A percentile compares a stretch with the other conserved stretches of the same genome.
These are phyloP conservation scores for Lagenidium sp. DNA, from an alignment of 352 stramenopile species.

Conservation along the genomic window DNA sequence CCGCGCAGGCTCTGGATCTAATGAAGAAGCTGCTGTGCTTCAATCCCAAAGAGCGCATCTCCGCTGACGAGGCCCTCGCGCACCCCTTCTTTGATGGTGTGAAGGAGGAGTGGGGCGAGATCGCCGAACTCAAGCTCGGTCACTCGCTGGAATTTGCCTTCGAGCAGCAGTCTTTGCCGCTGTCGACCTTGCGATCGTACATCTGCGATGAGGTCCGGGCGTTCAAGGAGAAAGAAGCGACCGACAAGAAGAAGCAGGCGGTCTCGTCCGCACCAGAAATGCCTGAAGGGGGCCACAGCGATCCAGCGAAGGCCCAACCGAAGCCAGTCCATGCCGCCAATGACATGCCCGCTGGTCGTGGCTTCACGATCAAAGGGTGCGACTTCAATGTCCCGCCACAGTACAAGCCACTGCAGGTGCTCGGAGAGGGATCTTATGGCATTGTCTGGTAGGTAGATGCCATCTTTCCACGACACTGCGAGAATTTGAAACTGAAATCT, in stretches of 20 bases:
- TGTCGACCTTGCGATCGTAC: constrained; percentile 61
- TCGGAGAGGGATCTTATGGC: constrained; percentile 90
- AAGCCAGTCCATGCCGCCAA: constrained; percentile 25
- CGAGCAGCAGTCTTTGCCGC: constrained; percentile 60
- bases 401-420: constrained; percentile 78
- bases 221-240: constrained; percentile 31
- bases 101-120: constrained; percentile 83
- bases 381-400: constrained; percentile 77
- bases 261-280: constrained; percentile 7
- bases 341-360: constrained; percentile 41
- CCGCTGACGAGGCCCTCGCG: constrained; percentile 77
- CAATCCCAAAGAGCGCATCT: constrained; percentile 87
- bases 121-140: constrained; percentile 35
- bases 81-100: constrained; percentile 88
- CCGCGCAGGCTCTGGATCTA: constrained; percentile 58
- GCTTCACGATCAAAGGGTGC: constrained; percentile 76
- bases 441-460: constrained; percentile 68
- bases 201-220: constrained; percentile 73
- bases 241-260: constrained; percentile 19
- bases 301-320: neutral
- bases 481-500: too few species aligned
- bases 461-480: too few species aligned
- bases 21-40: constrained; percentile 86
- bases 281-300: neutral
- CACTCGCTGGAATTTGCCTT: constrained; percentile 84